phyloP scores from a whole-genome alignment of 139 green algal species.

The Marvania coccoides region DNA sequence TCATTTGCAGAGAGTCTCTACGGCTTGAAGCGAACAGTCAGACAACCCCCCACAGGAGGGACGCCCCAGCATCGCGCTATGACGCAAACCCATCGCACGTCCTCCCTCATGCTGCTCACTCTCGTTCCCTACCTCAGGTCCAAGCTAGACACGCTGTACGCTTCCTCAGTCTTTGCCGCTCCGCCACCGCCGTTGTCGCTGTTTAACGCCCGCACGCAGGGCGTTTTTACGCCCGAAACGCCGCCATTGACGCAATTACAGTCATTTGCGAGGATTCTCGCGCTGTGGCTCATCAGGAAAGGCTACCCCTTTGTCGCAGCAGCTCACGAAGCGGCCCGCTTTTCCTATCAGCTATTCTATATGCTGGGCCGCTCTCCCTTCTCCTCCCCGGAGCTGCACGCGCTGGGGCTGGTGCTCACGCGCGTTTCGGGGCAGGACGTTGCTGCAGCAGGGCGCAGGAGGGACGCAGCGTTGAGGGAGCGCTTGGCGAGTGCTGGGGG shows the following conservation, averaged over 20 bases:
- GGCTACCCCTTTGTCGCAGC: slow-evolving; percentile 50
- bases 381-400: slow-evolving; percentile 44
- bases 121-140: slow-evolving; percentile 60
- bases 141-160: slow-evolving; percentile 53
- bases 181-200: too few relatives aligned
- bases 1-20: slow-evolving; percentile 82
- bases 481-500: neutral
- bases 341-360: slow-evolving; percentile 69
- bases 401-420: slow-evolving; percentile 50
- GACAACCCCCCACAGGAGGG: neutral
- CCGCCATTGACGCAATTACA: too few relatives aligned
- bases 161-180: too few relatives aligned
- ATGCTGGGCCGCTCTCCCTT: slow-evolving; percentile 45
- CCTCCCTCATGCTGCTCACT: slow-evolving; percentile 39
- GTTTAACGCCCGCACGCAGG: too few relatives aligned
- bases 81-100: neutral
- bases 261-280: too few relatives aligned
- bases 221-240: too few relatives aligned
- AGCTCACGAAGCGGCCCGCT: slow-evolving; percentile 36
- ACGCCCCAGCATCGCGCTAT: neutral
- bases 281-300: neutral
- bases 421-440: slow-evolving; percentile 53
- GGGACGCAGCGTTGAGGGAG: neutral
- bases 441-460: slow-evolving; percentile 3
- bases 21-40: slow-evolving; percentile 37